Percentiles rank a stretch among this genome's conserved stretches.
Evolutionary conservation across 148 eudicot genomes (phyloP).

Genomic region (Nepenthes gracilis): DNA sequence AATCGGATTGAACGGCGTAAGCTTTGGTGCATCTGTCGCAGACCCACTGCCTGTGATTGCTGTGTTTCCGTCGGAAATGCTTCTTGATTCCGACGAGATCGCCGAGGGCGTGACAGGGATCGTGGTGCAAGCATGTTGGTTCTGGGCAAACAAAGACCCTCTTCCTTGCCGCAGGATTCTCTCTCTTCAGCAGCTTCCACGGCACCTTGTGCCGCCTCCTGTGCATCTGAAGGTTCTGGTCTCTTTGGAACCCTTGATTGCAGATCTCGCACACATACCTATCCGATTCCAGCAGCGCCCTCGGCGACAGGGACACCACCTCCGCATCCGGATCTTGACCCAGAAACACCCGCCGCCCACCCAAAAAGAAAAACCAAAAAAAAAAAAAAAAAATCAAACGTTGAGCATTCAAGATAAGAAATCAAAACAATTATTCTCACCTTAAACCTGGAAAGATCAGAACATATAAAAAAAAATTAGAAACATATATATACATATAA

Average conservation of each 20-base stretch:
- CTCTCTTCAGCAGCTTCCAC: constrained; percentile 78
- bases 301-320: constrained; percentile 77
- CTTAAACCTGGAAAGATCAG: not conserved
- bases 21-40: constrained; percentile 75
- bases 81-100: constrained; percentile 90
- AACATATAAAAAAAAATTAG: no score
- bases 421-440: not conserved
- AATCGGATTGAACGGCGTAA: constrained; percentile 85
- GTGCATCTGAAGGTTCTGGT: constrained; percentile 93
- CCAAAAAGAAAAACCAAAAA: no score
- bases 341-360: no score
- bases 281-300: constrained; percentile 74
- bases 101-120: constrained; percentile 85
- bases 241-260: constrained; percentile 87
- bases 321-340: constrained; percentile 86
- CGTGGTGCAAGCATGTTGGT: constrained; percentile 79
- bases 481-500: no score
- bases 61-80: constrained; percentile 81
- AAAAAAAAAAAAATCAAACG: not conserved
- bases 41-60: constrained; percentile 80
- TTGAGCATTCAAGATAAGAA: not conserved
- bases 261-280: constrained; percentile 93
- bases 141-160: constrained; percentile 91
- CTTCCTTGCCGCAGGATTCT: constrained; percentile 47
- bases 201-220: constrained; percentile 85